Percentiles rank a stretch among this genome's conserved stretches.
These are phyloP conservation scores for Fraxinus ornus DNA, from an alignment of 305 asterid species.

Conservation along the genomic window DNA sequence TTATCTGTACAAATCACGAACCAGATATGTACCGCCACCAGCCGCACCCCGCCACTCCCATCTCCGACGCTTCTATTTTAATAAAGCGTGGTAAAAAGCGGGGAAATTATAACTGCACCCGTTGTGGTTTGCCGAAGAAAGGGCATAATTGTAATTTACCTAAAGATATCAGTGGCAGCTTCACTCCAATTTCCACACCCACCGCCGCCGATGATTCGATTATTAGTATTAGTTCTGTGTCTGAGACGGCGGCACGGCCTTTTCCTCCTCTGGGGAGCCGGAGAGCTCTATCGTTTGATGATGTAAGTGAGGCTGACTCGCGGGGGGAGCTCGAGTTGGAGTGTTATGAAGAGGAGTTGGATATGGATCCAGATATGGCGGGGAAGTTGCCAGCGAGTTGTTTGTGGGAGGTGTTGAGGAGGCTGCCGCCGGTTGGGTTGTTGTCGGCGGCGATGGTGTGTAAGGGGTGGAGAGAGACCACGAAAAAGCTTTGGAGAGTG, in stretches of 20 bases:
- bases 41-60: conserved; percentile 81
- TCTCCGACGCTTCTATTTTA: conserved; percentile 51
- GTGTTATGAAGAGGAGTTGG: conserved; percentile 39
- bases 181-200: conserved; percentile 37
- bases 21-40: conserved; percentile 56
- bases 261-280: conserved; percentile 44
- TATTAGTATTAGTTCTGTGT: conserved; percentile 21
- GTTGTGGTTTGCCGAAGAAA: conserved; percentile 82
- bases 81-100: conserved; percentile 62
- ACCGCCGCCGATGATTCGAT: conserved; percentile 21
- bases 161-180: conserved; percentile 11
- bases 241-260: conserved; percentile 23
- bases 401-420: conserved; percentile 82
- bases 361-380: conserved; percentile 44
- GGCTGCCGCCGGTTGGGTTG: conserved; percentile 74
- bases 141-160: conserved; percentile 61
- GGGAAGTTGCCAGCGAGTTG: conserved; percentile 51
- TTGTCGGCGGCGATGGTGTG: conserved; percentile 77
- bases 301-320: conserved; percentile 44
- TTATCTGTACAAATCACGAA: neutral
- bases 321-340: conserved; percentile 48
- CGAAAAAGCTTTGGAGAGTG: conserved; percentile 70
- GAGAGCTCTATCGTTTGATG: conserved; percentile 75
- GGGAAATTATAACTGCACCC: conserved; percentile 83
- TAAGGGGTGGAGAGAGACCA: conserved; percentile 74